phyloP scores from a whole-genome alignment of 805 yeast genomes.

The Starmerella stigmatis region DNA sequence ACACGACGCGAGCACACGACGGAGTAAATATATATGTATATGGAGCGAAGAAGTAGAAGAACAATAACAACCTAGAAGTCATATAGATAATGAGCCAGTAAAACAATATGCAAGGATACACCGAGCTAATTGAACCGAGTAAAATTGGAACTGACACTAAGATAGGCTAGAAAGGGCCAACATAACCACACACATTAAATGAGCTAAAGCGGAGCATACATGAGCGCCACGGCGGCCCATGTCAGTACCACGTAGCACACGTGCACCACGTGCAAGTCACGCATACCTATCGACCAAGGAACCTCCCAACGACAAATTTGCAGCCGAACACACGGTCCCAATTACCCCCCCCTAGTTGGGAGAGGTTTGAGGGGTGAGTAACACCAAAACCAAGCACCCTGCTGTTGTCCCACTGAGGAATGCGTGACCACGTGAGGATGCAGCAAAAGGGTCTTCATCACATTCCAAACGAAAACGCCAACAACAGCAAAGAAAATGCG shows the following conservation, averaged over 20 bases:
- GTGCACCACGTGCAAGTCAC: not conserved
- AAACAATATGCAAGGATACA: too few species aligned
- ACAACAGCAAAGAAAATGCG: not conserved
- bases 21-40: too few species aligned
- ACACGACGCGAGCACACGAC: too few species aligned
- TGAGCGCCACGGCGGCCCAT: too few species aligned
- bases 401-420: not conserved
- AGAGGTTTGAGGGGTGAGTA: slow-evolving; percentile 9
- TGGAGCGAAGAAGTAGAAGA: too few species aligned
- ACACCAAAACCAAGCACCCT: not conserved
- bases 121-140: too few species aligned
- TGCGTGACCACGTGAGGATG: slow-evolving; percentile 2
- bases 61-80: too few species aligned
- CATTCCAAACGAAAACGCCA: not conserved
- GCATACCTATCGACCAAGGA: not conserved
- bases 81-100: too few species aligned
- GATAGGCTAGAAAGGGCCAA: too few species aligned
- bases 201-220: too few species aligned
- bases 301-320: slow-evolving; percentile 3
- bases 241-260: not conserved
- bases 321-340: not conserved
- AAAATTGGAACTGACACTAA: too few species aligned
- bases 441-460: not conserved
- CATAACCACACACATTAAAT: too few species aligned
- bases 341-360: slow-evolving; percentile 9